phyloP scores from a whole-genome alignment of 2,329 filamentous ascomycete species.

The Aaosphaeria arxii region DNA sequence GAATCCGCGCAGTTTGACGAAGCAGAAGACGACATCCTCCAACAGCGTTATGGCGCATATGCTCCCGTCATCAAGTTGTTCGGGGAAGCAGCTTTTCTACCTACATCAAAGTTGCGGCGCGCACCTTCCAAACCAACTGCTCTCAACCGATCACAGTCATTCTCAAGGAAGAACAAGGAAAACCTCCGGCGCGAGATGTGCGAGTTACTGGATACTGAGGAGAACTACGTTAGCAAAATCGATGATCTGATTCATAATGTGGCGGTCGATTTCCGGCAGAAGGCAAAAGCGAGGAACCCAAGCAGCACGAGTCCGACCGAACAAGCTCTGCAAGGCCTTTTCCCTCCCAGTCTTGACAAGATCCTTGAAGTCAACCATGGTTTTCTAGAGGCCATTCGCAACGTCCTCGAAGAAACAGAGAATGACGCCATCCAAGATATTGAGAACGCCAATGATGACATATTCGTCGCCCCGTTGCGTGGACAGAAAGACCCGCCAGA shows the following conservation, averaged over 20 bases:
- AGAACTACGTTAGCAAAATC: slow-evolving; percentile 87
- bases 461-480: slow-evolving; percentile 30
- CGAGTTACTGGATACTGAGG: slow-evolving; percentile 89
- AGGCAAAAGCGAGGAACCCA: slow-evolving; percentile 57
- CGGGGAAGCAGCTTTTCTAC: slow-evolving; percentile 81
- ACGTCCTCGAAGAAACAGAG: slow-evolving; percentile 78
- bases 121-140: slow-evolving; percentile 84
- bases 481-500: slow-evolving; percentile 54
- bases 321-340: slow-evolving; percentile 70
- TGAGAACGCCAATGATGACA: slow-evolving; percentile 51
- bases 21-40: slow-evolving; percentile 62
- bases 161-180: slow-evolving; percentile 78
- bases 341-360: slow-evolving; percentile 74
- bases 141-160: slow-evolving; percentile 72
- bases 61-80: slow-evolving; percentile 73
- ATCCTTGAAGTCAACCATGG: slow-evolving; percentile 79
- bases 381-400: slow-evolving; percentile 74
- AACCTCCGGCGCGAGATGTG: slow-evolving; percentile 83
- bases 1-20: slow-evolving; percentile 61
- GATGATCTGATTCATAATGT: slow-evolving; percentile 79
- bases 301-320: slow-evolving; percentile 68
- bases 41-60: slow-evolving; percentile 75
- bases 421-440: slow-evolving; percentile 76
- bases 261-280: slow-evolving; percentile 74
- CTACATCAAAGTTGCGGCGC: slow-evolving; percentile 77